Percentiles rank a stretch among this genome's conserved stretches.
phyloP scores from a whole-genome alignment of 371 early-diverging fungal genomes.

The Conidiobolus incongruus region DNA sequence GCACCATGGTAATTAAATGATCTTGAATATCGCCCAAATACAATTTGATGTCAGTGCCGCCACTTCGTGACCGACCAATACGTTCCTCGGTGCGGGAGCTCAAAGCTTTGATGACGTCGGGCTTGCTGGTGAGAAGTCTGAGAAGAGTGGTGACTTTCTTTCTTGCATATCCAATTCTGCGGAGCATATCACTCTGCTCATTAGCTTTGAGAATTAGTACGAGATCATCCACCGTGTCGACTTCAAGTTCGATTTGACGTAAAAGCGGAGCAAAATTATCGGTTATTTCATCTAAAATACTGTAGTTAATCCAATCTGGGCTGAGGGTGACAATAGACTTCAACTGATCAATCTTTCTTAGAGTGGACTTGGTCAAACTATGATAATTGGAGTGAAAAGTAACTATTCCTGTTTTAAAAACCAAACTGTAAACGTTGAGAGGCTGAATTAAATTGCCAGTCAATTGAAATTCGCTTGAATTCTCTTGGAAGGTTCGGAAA shows the following conservation, averaged over 20 bases:
- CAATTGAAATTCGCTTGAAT: too few species aligned
- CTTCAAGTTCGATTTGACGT: conserved; percentile 58
- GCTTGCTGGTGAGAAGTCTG: conserved; percentile 48
- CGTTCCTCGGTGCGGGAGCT: conserved; percentile 45
- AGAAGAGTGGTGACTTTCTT: conserved; percentile 53
- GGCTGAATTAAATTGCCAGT: conserved; percentile 51
- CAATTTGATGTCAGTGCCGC: conserved; percentile 32
- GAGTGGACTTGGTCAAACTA: conserved; percentile 40
- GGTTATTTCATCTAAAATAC: conserved; percentile 61
- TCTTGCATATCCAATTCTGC: conserved; percentile 61
- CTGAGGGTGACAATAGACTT: conserved; percentile 19
- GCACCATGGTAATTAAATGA: conserved; percentile 82
- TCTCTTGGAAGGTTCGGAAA: conserved; percentile 51
- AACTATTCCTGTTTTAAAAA: conserved; percentile 55
- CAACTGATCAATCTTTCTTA: conserved; percentile 44
- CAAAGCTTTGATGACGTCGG: conserved; percentile 55
- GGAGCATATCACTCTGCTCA: conserved; percentile 69
- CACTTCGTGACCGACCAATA: conserved; percentile 13
- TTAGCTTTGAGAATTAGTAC: conserved; percentile 73
- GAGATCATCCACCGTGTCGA: conserved; percentile 73
- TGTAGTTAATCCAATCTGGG: conserved; percentile 75
- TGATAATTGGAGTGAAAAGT: conserved; percentile 61
- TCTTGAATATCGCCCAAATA: conserved; percentile 91
- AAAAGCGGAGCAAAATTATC: conserved; percentile 65
- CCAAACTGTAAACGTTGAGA: conserved; percentile 60